These are phyloP conservation scores for Erodium trifolium DNA, from an alignment of 441 rosid species.

Conservation along the genomic window DNA sequence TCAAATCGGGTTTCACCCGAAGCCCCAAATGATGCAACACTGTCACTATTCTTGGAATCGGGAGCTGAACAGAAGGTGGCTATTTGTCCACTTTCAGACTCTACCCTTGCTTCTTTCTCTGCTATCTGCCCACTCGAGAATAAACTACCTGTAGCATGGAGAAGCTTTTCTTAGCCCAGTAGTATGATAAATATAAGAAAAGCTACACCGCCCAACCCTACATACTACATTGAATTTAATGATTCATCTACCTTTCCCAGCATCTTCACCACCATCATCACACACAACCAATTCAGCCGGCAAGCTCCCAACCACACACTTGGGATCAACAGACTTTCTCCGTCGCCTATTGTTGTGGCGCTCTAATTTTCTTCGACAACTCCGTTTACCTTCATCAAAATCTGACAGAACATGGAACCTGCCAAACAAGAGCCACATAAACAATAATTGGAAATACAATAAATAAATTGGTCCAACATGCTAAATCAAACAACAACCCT, in stretches of 20 bases:
- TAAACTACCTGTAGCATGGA: conserved; percentile 33
- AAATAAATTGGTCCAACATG: not conserved
- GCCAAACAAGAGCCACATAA: conserved; percentile 19
- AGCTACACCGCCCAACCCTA: not conserved
- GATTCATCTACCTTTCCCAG: conserved; percentile 43
- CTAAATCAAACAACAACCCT: not conserved
- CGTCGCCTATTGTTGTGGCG: conserved; percentile 72
- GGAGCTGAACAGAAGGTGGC: conserved; percentile 41
- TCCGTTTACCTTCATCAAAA: conserved; percentile 87
- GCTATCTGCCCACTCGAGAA: conserved; percentile 36
- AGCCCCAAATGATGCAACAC: conserved; percentile 41
- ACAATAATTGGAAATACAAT: conserved; percentile 4
- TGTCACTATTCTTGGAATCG: conserved; percentile 50
- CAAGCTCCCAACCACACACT: conserved; percentile 25
- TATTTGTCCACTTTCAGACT: conserved; percentile 46
- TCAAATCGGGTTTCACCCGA: conserved; percentile 46
- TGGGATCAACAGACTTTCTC: conserved; percentile 53
- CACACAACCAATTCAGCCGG: conserved; percentile 31
- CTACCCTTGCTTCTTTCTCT: conserved; percentile 53
- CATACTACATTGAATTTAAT: not conserved
- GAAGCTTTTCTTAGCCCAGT: not conserved
- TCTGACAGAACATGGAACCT: conserved; percentile 80
- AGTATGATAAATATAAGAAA: not conserved
- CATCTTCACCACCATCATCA: conserved; percentile 39
- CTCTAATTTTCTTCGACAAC: conserved; percentile 87